Base-by-base conservation (phyloP, 495 filamentous ascomycete genomes). In the Xylaria scruposa region DNA sequence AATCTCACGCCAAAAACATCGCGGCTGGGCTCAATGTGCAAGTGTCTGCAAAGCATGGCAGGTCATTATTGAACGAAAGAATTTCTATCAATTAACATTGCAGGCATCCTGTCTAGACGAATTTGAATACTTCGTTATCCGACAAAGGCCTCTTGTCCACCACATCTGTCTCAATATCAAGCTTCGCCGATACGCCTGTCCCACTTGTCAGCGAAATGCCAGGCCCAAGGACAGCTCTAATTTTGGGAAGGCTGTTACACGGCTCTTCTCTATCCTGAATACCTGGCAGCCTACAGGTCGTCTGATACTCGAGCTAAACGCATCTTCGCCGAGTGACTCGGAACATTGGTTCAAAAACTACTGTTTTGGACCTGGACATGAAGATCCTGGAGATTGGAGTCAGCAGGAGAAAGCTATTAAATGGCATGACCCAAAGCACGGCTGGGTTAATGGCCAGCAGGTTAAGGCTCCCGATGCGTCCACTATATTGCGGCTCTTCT, bases 321-420 rank as follows among this genome's bases (percentile, higher is more conserved):
- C 66, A n/a, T 60, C 74, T 61, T 78, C 67, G 60, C 70, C 70
- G 46, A 78, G 76, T 67, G 72, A 78, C 47, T 70, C 67, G 21
- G 53, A 76, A 60, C 76, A 78, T 67, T 73, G 62, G 72, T 78
- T 74, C 62, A 76, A 78, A 61, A 72, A 76, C 70, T 71, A 51
- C 29, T 44, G 47, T 64, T 76, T 72, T 53, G 54, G 47, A 56
- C 64, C 74, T 17, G 54, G 47, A n/a, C 31, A 65, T 44, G 47
- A 66, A 61, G 73, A 42, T 54, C 47, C 47, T 51, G 47, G 64
- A 64, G 36, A 40, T 33, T 61, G 36, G 58, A 61, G 58, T 40
- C 58, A 61, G 47, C 47, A 51, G 47, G 47, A 51, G 47, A 51
- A 51, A 24, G 47, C 58, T 33, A 66, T 66, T 66, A 33, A 21